Percentiles rank a stretch among this genome's conserved stretches.
These are phyloP conservation scores for Vigna radiata DNA, from an alignment of 306 rosid species.

Conservation along the genomic window DNA sequence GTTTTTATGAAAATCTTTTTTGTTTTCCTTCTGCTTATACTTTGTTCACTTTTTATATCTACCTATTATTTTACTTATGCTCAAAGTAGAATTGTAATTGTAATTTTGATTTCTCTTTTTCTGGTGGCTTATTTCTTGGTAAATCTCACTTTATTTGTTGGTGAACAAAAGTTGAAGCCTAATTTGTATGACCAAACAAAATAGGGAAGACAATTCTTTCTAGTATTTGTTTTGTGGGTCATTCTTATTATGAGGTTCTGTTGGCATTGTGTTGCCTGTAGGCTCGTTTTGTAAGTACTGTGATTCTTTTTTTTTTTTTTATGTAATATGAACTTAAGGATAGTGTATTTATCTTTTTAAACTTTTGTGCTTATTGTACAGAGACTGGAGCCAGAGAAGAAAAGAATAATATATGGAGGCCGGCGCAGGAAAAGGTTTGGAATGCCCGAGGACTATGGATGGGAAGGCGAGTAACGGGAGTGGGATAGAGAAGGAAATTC, in stretches of 20 bases:
- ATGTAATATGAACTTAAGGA: conserved; percentile 13
- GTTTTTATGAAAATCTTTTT: conserved; percentile 14
- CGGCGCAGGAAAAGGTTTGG: conserved; percentile 95
- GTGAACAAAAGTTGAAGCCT: neutral
- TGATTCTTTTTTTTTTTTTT: neutral
- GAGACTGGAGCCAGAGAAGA: conserved; percentile 92
- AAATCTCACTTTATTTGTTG: neutral
- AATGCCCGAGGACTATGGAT: conserved; percentile 97
- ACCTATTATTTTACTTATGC: neutral
- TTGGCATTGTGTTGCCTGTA: conserved; percentile 15
- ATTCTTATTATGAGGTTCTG: conserved; percentile 23
- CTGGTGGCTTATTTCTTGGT: conserved; percentile 3
- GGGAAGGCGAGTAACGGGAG: conserved; percentile 90
- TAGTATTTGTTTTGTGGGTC: conserved; percentile 10
- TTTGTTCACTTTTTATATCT: neutral
- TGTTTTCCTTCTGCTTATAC: conserved; percentile 20
- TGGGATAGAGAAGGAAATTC: conserved; percentile 61
- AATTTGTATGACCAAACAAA: neutral
- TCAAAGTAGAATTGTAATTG: neutral
- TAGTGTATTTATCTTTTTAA: neutral
- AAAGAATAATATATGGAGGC: conserved; percentile 83
- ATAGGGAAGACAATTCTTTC: neutral
- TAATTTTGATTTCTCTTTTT: neutral
- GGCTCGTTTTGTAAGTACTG: conserved; percentile 29
- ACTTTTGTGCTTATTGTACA: conserved; percentile 39